Conservation (phyloP, 495 filamentous ascomycete species). For the Tuber borchii region DNA sequence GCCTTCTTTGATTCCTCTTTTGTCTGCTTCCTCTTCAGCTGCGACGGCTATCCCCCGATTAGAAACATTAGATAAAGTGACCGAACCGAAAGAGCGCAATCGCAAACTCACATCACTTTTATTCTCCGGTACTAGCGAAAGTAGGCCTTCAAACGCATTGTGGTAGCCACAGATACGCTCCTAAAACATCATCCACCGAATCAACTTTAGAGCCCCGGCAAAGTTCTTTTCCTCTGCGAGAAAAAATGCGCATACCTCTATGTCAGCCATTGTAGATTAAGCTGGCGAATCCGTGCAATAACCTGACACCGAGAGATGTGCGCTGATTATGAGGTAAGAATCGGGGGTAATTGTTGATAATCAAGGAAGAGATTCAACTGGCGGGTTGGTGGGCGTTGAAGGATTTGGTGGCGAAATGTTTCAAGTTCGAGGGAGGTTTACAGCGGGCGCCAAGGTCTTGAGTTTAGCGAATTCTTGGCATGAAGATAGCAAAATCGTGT, state of each 20-base stretch:
- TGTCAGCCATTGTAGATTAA: constrained; percentile 26
- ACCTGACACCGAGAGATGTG: neutral
- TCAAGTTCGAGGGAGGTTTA: neutral
- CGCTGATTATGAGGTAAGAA: neutral
- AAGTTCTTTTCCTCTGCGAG: neutral
- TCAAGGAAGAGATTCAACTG: neutral
- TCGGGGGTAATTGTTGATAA: neutral
- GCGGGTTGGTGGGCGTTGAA: neutral
- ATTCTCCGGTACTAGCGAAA: constrained; percentile 88
- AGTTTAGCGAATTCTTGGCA: neutral
- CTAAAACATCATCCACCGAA: constrained; percentile 45
- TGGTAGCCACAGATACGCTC: constrained; percentile 80
- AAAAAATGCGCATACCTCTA: constrained; percentile 26
- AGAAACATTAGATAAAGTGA: neutral
- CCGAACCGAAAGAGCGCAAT: neutral
- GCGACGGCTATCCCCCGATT: neutral
- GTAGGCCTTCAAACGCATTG: constrained; percentile 79
- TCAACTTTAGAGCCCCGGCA: neutral
- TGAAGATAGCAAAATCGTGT: neutral
- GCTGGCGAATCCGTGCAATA: neutral
- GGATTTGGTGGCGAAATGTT: neutral
- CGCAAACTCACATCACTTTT: constrained; percentile 62
- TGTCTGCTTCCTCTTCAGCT: constrained; percentile 45
- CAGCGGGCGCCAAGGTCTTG: neutral
- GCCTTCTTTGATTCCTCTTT: constrained; percentile 48